Evolutionary conservation across 495 filamentous ascomycete species (phyloP).

Genomic region (Podospora australis): DNA sequence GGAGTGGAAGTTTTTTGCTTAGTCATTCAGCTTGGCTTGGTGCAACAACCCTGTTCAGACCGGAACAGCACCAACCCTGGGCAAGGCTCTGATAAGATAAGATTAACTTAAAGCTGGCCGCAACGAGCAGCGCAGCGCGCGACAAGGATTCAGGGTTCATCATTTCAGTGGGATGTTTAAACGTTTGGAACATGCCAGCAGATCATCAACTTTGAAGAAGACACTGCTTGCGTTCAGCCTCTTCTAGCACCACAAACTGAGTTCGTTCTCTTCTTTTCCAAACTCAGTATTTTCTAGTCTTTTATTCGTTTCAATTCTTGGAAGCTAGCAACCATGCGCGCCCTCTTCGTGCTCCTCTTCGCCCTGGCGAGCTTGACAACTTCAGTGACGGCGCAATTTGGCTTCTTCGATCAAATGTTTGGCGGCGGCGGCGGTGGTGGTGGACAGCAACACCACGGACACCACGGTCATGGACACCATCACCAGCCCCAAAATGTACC

Average conservation of each 20-base stretch:
- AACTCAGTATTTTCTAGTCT: too few relatives aligned
- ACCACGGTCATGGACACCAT: slow-evolving; percentile 29
- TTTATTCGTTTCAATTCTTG: too few relatives aligned
- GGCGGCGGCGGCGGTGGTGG: slow-evolving; percentile 32
- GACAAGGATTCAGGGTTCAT: slow-evolving; percentile 3
- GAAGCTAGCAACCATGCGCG: slow-evolving; percentile 25
- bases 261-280: too few relatives aligned
- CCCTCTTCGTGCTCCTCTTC: slow-evolving; percentile 26
- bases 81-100: slow-evolving; percentile 27
- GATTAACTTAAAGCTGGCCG: slow-evolving; percentile 8
- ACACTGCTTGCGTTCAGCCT: too few relatives aligned
- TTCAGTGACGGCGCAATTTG: slow-evolving; percentile 59
- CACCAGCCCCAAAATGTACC: slow-evolving; percentile 67
- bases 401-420: slow-evolving; percentile 80
- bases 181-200: too few relatives aligned
- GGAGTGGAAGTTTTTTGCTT: slow-evolving; percentile 35
- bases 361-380: slow-evolving; percentile 17
- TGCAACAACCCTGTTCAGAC: neutral
- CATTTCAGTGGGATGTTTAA: too few relatives aligned
- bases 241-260: too few relatives aligned
- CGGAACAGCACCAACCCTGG: neutral
- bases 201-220: too few relatives aligned
- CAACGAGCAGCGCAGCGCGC: neutral
- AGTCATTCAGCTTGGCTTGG: slow-evolving; percentile 32
- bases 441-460: slow-evolving; percentile 24